Evolutionary conservation across 805 yeast species (phyloP).

Genomic region (Saccharomycopsis lassenensis): DNA sequence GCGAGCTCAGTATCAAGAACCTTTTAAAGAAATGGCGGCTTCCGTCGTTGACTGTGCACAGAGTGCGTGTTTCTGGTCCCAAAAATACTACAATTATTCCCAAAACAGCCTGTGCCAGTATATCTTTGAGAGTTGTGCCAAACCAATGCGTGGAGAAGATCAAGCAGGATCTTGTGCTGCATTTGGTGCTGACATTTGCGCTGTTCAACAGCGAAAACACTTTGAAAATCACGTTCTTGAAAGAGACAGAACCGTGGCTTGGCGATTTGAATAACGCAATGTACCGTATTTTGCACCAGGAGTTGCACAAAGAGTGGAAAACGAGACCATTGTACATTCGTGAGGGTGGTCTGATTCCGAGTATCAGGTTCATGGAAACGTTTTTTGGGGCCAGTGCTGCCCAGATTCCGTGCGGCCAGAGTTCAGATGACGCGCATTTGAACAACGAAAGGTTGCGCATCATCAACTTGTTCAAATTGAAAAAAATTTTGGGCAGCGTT

Average conservation of each 20-base stretch:
- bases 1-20: slow-evolving; percentile 27
- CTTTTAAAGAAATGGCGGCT: slow-evolving; percentile 77
- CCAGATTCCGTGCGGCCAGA: slow-evolving; percentile 94
- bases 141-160: slow-evolving; percentile 61
- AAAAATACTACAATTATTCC: slow-evolving; percentile 86
- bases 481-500: slow-evolving; percentile 48
- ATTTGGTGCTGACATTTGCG: slow-evolving; percentile 37
- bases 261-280: slow-evolving; percentile 76
- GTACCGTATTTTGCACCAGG: slow-evolving; percentile 53
- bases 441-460: slow-evolving; percentile 78
- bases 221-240: slow-evolving; percentile 48
- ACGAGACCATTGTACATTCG: slow-evolving; percentile 75
- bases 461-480: slow-evolving; percentile 63
- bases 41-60: slow-evolving; percentile 84
- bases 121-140: slow-evolving; percentile 85
- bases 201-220: slow-evolving; percentile 49
- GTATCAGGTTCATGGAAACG: slow-evolving; percentile 75
- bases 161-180: slow-evolving; percentile 37
- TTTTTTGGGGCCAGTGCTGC: slow-evolving; percentile 80
- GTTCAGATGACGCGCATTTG: slow-evolving; percentile 89
- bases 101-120: slow-evolving; percentile 57
- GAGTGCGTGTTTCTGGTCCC: slow-evolving; percentile 81
- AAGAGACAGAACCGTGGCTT: slow-evolving; percentile 94
- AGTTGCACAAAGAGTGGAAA: slow-evolving; percentile 63
- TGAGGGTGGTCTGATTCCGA: slow-evolving; percentile 96